These are phyloP conservation scores for Syzygium jambos DNA, from an alignment of 345 rosid species.

Conservation along the genomic window DNA sequence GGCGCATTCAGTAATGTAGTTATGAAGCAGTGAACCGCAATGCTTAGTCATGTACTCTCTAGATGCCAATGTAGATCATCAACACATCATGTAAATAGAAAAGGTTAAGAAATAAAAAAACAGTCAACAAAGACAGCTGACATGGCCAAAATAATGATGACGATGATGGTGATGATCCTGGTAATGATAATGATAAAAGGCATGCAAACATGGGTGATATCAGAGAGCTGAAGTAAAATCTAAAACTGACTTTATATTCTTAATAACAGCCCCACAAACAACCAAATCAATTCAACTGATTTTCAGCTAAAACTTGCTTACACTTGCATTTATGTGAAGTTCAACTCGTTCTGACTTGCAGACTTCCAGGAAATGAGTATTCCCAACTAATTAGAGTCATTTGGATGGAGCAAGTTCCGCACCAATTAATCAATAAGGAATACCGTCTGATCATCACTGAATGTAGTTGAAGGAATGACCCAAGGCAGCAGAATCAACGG, in stretches of 20 bases:
- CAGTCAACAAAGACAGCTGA: neutral
- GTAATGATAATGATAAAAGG: too few species aligned
- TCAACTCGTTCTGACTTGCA: neutral
- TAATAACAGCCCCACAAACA: neutral
- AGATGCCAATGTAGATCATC: neutral
- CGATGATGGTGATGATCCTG: neutral
- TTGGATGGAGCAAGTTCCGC: neutral
- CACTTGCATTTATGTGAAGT: neutral
- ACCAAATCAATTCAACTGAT: neutral
- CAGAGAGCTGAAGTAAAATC: neutral
- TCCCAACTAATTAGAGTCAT: neutral
- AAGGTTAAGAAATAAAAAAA: neutral
- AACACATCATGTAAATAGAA: neutral
- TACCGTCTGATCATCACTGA: neutral
- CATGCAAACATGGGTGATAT: neutral
- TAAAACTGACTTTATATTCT: neutral
- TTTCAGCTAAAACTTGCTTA: neutral
- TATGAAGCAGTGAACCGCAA: neutral
- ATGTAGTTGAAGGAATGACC: neutral
- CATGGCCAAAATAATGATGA: accelerated
- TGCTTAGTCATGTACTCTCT: neutral
- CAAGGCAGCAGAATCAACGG: neutral
- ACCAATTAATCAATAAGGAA: neutral
- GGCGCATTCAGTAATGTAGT: neutral
- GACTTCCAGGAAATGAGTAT: too few species aligned